These are phyloP conservation scores for Sporothrix phasma DNA, from an alignment of 2,329 filamentous ascomycete genomes.

Conservation along the genomic window DNA sequence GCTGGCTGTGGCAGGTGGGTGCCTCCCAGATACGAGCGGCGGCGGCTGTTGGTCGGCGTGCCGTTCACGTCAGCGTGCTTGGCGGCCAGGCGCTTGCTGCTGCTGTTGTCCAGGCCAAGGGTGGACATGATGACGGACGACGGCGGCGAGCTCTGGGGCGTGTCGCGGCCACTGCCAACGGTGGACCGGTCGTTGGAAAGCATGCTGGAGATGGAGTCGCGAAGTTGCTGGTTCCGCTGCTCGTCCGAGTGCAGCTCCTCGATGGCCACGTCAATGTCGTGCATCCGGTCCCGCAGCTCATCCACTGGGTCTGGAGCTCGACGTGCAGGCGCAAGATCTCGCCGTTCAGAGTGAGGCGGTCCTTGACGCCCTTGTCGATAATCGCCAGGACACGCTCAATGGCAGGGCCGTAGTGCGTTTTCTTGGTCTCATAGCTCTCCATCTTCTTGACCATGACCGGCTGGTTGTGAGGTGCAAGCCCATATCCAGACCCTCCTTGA, in stretches of 20 bases:
- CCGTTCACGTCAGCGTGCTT: slow-evolving; percentile 13
- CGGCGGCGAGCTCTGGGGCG: slow-evolving; percentile 57
- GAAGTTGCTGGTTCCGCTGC: slow-evolving; percentile 58
- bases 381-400: slow-evolving; percentile 86
- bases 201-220: slow-evolving; percentile 89
- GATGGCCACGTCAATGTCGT: slow-evolving; percentile 62
- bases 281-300: slow-evolving; percentile 64
- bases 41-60: slow-evolving; percentile 32
- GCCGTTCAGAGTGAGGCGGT: slow-evolving; percentile 91
- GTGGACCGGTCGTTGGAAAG: slow-evolving; percentile 72
- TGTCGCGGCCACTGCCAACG: slow-evolving; percentile 58
- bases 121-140: slow-evolving; percentile 52
- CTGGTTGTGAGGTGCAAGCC: slow-evolving; percentile 61
- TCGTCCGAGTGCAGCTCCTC: slow-evolving; percentile 59
- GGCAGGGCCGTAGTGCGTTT: slow-evolving; percentile 83
- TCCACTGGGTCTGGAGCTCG: slow-evolving; percentile 79
- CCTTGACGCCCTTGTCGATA: slow-evolving; percentile 90
- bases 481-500: slow-evolving; percentile 69
- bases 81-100: slow-evolving; percentile 30
- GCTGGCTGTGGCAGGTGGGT: slow-evolving; percentile 37
- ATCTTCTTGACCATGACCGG: slow-evolving; percentile 68
- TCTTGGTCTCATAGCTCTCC: slow-evolving; percentile 91
- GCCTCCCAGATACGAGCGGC: slow-evolving; percentile 38
- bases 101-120: slow-evolving; percentile 34
- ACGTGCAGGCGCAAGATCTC: slow-evolving; percentile 80